Evolutionary conservation across 2,329 filamentous ascomycete genomes (phyloP), one percentile per base, ranked within the genome.

Genomic region (Orbilia javanica): DNA sequence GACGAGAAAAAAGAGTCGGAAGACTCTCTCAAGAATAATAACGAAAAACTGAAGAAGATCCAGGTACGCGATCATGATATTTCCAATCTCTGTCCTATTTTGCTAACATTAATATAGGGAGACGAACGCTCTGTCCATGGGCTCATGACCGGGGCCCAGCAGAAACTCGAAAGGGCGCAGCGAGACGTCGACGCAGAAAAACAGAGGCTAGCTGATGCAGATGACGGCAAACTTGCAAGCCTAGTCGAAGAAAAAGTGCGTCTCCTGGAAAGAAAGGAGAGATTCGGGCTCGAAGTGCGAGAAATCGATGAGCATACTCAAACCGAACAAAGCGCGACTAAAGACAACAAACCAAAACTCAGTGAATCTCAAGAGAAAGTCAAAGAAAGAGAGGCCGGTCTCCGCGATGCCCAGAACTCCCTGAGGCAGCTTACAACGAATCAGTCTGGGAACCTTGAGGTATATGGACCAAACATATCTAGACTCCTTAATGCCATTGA

Each of bases 401-500:
- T 71, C 71, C 66, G 73, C 80, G n/a, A 52, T 83, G 7, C 79
- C 82, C 39, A 39, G 11, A 57, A 39, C 80, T 55, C 81, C 84
- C 11, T 79, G 80, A 1, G 82, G 82, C 25, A 82, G 81, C 11
- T 79, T 82, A 42, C 73, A 65, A 22, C 79, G 81, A 44, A 75
- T 70, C 36, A 48, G 31, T 18, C 70, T 6, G 39, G 62, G 36
- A 52, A 72, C n/a, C 74, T 79, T 8, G 29, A 20, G 18, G 53
- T 36, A 5, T 79, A 79, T 34, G 75, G 75, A 3, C 15, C 27
- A 13, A 68, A 87, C 46, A 88, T 96, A 81, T 86, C 87, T 0
- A 84, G 86, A 1, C 87, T 97, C 2, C 84, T 96, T 5, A 86
- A 85, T 66, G 88, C 87, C n/a, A 92, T 98, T 78, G 87, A 89